phyloP scores from a whole-genome alignment of 345 rosid genomes.

The Rhodamnia rubescens region DNA sequence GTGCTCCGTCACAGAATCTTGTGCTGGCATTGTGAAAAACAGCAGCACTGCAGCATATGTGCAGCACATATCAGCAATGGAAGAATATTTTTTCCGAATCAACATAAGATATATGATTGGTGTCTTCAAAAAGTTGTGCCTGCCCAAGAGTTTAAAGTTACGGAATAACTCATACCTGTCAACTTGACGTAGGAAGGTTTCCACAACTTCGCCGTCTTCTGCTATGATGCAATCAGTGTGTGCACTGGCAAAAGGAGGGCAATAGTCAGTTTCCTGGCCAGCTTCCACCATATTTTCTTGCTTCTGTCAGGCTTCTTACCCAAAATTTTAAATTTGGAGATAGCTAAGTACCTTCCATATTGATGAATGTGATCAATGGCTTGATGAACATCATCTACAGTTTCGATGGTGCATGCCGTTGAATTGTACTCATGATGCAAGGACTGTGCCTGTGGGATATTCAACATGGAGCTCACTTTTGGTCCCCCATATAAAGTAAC shows the following conservation, averaged over 20 bases:
- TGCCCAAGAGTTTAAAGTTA: not conserved
- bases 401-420: conserved; percentile 79
- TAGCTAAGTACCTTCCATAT: conserved; percentile 65
- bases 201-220: conserved; percentile 64
- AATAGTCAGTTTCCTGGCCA: not conserved
- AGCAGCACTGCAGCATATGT: conserved; percentile 61
- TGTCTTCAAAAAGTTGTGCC: not conserved
- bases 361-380: conserved; percentile 84
- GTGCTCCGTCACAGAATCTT: conserved; percentile 94
- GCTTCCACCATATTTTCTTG: not conserved
- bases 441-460: conserved; percentile 24
- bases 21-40: conserved; percentile 98
- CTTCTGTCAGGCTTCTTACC: not conserved
- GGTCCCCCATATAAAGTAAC: not conserved
- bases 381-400: conserved; percentile 68
- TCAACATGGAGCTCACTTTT: not conserved
- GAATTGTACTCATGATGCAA: conserved; percentile 84
- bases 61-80: not conserved
- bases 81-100: not conserved
- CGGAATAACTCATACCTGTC: conserved; percentile 45
- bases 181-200: conserved; percentile 65
- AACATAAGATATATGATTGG: not conserved
- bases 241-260: conserved; percentile 41
- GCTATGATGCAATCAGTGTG: conserved; percentile 92
- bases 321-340: not conserved